Evolutionary conservation across 176 grass and related monocot genomes (phyloP), one percentile per base, ranked within the genome.

Genomic region (Alloteropsis semialata): DNA sequence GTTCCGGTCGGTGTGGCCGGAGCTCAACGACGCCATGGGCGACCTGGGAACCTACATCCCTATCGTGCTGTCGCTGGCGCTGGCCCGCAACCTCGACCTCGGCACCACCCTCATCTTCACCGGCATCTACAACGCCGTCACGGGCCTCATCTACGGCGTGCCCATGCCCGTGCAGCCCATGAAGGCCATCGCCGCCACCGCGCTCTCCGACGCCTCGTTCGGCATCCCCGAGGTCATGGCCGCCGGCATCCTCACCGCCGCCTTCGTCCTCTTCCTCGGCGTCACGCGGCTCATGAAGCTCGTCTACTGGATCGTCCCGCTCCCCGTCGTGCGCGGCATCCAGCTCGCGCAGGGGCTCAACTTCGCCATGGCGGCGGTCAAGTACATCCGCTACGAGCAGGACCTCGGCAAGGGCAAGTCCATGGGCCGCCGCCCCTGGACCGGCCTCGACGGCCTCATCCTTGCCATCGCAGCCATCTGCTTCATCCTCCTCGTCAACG

Each of bases 141-240:
- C 94, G 24, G 94, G 89, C 24, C 69, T 97, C 75, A 72, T 97
- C 44, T 97, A 94, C 81, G 94, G 94, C 82, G 86, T 94, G 65
- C 94, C 94, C 54, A 97, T 97, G 94, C 91, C 94, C 13, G 91
- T 97, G 34, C 94, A 97, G 85, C 94, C 94, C 43, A 97, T 97
- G 94, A 97, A 97, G 79, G 85, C 94, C 71, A 97, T 97, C 81
- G 94, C 91, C 80, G 94, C 94, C 81, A 80, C 84, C 3, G 60
- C 77, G 77, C 77, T 79, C 18, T 79, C 77, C 21, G 82, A 76
- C 79, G 6, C 79, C 4, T 48, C 68, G 37, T 94, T 94, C 51
- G 69, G 67, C 65, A 66, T 91, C 13, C 89, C 92, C 39, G 86
- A 94, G 89, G 69, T 91, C 25, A 94, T 94, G 92, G 92, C 92